phyloP scores from a whole-genome alignment of 768 basidiomycete genomes.

The Rhodotorula toruloides region DNA sequence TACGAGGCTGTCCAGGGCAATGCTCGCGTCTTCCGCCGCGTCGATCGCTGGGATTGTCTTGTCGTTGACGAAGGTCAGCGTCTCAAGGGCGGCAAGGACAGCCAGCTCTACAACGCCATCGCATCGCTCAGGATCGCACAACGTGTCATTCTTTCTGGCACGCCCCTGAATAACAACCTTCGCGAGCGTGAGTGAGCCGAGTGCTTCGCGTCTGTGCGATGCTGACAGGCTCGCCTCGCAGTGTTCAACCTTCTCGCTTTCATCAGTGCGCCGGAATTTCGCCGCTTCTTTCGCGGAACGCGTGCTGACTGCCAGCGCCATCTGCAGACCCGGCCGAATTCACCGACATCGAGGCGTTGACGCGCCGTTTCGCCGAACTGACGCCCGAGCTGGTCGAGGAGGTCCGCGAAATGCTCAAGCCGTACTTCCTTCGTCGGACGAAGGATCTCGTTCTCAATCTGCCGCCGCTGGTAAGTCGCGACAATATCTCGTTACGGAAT shows the following conservation, averaged over 20 bases:
- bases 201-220: accelerated
- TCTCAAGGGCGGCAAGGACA: slow-evolving; percentile 66
- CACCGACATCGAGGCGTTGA: slow-evolving; percentile 67
- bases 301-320: neutral
- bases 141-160: slow-evolving; percentile 59
- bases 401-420: slow-evolving; percentile 67
- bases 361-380: slow-evolving; percentile 68
- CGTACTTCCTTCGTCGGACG: slow-evolving; percentile 86
- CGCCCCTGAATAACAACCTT: slow-evolving; percentile 94
- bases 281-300: neutral
- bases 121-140: slow-evolving; percentile 49
- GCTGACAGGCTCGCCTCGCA: slow-evolving; percentile 6
- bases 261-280: slow-evolving; percentile 49
- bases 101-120: slow-evolving; percentile 19
- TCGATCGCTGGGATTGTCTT: slow-evolving; percentile 89
- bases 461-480: slow-evolving; percentile 40
- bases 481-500: too few relatives aligned
- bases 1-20: slow-evolving; percentile 67
- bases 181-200: slow-evolving; percentile 53
- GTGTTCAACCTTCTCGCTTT: slow-evolving; percentile 97
- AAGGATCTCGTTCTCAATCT: slow-evolving; percentile 53
- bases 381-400: slow-evolving; percentile 73
- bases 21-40: slow-evolving; percentile 68
- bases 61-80: slow-evolving; percentile 73
- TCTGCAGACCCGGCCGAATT: slow-evolving; percentile 62